Base-by-base conservation (phyloP, 352 stramenopile species). In the Globisporangium mamillatum region DNA sequence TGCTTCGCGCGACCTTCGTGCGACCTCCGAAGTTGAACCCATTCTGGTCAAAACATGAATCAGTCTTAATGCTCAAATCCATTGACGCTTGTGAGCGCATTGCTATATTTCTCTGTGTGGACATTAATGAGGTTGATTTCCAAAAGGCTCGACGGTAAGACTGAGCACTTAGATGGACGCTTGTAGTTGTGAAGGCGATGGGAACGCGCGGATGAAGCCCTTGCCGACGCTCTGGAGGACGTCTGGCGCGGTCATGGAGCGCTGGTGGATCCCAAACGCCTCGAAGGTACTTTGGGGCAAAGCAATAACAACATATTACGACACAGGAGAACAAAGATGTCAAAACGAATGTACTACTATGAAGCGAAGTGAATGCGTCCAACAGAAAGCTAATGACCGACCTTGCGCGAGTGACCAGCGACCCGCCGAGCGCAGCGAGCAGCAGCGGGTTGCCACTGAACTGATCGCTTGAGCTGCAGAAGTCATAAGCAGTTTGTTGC, bases 191-290 rank as follows among this genome's bases (percentile, higher is more conserved):
- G 9, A 64, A 4, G 36, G 27, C 20, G 18, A 66, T 6, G 74
- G 76, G 32, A 89, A 89, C 10, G 74, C 78, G 8, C 70, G 75
- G 32, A 69, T 60, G 62, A 93, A 92, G 56, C 76, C 82, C 68
- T 89, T 85, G 60, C 78, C 75, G 50, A 95, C 67, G 41, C 72
- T 76, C 36, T 88, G 74, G 60, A 97, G 77, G 20, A 96, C 73
- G 64, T 97, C 91, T 0, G 91, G 89, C 0, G 91, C 81, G 7
- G 90, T 97, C 84, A 94, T 97, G 20, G 84, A 82, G 20, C 91
- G 87, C 22, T 78, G 64, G 59, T 95, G 81, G 57, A 69, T 38
- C 7, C 73, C 67, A 70, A 96, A 97, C n/a, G 91, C 89, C 60
- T 88, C 66, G 18, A 70, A 60, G 1, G 81, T 73, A 44, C 88